These are phyloP conservation scores for Fonsecaea nubica DNA, from an alignment of 2,329 filamentous ascomycete genomes.

Conservation along the genomic window DNA sequence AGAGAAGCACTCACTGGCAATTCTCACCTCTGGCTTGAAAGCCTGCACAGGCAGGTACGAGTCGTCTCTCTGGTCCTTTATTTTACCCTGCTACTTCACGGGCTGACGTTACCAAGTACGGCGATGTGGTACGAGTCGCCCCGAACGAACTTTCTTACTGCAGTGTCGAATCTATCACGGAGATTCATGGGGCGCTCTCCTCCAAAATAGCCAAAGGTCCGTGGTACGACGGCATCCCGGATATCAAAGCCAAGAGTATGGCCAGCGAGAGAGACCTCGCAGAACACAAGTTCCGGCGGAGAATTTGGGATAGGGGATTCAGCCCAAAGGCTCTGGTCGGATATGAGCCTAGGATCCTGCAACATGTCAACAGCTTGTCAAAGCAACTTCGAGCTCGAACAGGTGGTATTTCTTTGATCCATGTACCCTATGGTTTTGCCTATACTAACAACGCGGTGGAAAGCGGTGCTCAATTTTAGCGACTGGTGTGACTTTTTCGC, in stretches of 20 bases:
- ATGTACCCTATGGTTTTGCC: too few species aligned
- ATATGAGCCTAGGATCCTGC: background rate
- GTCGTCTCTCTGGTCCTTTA: too few species aligned
- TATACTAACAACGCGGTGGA: too few species aligned
- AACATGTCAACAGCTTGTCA: background rate
- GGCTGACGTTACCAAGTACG: too few species aligned
- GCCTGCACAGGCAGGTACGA: too few species aligned
- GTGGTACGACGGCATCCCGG: background rate
- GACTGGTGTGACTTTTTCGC: conserved; percentile 10
- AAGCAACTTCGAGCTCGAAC: background rate
- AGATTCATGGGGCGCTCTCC: conserved; percentile 60
- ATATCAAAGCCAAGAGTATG: background rate
- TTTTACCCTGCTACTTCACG: too few species aligned
- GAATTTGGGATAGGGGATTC: conserved; percentile 1
- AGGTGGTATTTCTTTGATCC: too few species aligned
- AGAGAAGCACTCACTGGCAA: too few species aligned
- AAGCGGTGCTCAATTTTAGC: background rate
- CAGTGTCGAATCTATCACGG: conserved; percentile 62
- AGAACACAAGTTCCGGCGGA: background rate
- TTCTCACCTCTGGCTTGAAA: too few species aligned
- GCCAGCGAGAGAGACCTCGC: background rate
- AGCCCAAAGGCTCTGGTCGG: background rate
- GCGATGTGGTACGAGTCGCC: conserved; percentile 68
- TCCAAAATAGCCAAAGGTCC: background rate
- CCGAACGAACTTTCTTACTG: conserved; percentile 73